phyloP scores from a whole-genome alignment of 306 rosid genomes.

The Sicyos baderoa region DNA sequence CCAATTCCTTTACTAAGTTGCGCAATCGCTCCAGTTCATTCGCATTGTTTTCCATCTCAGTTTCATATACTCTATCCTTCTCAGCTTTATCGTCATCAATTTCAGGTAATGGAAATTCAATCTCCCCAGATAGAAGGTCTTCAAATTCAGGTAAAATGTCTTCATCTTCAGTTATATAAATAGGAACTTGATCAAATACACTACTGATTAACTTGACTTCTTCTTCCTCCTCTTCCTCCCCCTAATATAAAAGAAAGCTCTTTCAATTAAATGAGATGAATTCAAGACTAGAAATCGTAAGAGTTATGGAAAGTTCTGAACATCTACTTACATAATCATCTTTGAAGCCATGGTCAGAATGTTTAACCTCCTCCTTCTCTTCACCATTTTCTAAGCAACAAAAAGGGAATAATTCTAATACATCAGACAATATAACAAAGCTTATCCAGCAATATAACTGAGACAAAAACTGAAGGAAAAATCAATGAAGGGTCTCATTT shows the following conservation, averaged over 20 bases:
- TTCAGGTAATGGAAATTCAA: conserved; percentile 54
- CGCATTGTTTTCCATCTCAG: conserved; percentile 71
- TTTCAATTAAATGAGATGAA: conserved; percentile 2
- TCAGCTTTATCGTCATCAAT: conserved; percentile 28
- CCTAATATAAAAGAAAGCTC: conserved; percentile 28
- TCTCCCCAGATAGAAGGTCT: conserved; percentile 83
- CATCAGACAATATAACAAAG: background rate
- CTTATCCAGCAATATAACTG: background rate
- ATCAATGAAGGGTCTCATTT: background rate
- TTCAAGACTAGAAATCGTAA: conserved; percentile 6
- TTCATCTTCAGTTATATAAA: conserved; percentile 35
- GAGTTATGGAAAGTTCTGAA: background rate
- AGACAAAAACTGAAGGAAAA: background rate
- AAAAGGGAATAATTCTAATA: background rate
- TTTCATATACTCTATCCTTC: conserved; percentile 54
- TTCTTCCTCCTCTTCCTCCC: conserved; percentile 67
- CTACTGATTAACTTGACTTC: conserved; percentile 84
- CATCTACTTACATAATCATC: conserved; percentile 47
- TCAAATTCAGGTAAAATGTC: conserved; percentile 82
- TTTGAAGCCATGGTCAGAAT: conserved; percentile 41
- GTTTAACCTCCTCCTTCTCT: conserved; percentile 38
- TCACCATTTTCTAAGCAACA: conserved; percentile 47
- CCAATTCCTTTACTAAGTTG: conserved; percentile 67
- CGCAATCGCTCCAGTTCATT: conserved; percentile 63
- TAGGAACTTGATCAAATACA: conserved; percentile 50